Base-by-base conservation (phyloP, 140 eudicot species). In the Stevia rebaudiana region DNA sequence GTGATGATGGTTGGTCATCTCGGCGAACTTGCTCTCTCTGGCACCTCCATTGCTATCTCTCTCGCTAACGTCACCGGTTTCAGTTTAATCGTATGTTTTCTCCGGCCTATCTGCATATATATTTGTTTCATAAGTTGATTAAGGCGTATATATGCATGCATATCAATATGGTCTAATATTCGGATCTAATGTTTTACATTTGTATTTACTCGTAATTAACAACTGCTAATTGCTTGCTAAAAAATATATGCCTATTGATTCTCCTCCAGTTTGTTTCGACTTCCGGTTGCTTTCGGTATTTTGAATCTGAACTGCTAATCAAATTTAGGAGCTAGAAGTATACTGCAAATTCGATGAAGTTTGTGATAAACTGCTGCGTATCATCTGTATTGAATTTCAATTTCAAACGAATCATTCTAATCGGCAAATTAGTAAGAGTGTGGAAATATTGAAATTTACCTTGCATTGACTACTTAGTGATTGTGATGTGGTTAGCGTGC, bases 1-100 rank as follows among this genome's bases (percentile, higher is more conserved):
- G 60, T 66, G 12, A 74, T 68, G 83, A 83, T 83, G 81, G 89
- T 80, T 11, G 86, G 90, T 42, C 90, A 83, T 63, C 90, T 83
- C 39, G 85, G 83, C 11, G 86, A 83, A 35, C 90, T 83, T 40
- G 43, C 73, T 44, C 83, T 83, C 18, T 83, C 90, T 22, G 77
- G 90, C 67, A 65, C 86, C 58, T 71, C 86, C 69, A 77, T 83
- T 55, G 83, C 90, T 21, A 41, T 80, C 47, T 83, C 90, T 8
- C 72, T 83, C 47, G 41, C 86, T 2, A 74, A 81, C 57, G 90
- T 83, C 75, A 73, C 90, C 54, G 86, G 90, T 60, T 80, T 80
- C 69, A 83, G 86, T 60, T 35, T 83, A 21, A 67, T 82, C 9
- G 88, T 82, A 21, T 58, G 71, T 42, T 50, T 12, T 66, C 28